Evolutionary conservation across 345 rosid species (phyloP).

Genomic region (Ricinus communis): DNA sequence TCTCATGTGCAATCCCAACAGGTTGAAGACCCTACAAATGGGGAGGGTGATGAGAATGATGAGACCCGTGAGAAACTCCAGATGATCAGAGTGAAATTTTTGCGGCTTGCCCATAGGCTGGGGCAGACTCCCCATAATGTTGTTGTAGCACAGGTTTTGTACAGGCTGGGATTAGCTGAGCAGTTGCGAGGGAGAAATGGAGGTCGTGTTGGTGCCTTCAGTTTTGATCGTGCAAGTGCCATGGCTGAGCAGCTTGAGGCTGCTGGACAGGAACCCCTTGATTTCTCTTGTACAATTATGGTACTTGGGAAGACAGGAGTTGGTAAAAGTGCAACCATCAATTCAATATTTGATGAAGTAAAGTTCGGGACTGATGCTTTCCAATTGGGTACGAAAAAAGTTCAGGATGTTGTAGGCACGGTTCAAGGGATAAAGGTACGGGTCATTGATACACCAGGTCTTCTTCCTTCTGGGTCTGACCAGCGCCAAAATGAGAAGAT

Average conservation of each 20-base stretch:
- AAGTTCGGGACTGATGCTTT: constrained; percentile 88
- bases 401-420: constrained; percentile 92
- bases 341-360: constrained; percentile 92
- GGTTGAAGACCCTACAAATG: constrained; percentile 64
- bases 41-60: constrained; percentile 76
- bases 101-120: constrained; percentile 94
- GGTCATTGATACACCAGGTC: constrained; percentile 98
- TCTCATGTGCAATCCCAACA: constrained; percentile 64
- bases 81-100: constrained; percentile 94
- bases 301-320: constrained; percentile 97
- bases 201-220: constrained; percentile 98
- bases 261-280: constrained; percentile 90
- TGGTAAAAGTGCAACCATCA: constrained; percentile 98
- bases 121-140: constrained; percentile 99
- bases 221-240: constrained; percentile 99
- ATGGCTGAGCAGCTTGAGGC: constrained; percentile 98
- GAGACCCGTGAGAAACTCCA: constrained; percentile 98
- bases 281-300: constrained; percentile 99
- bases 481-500: constrained; percentile 91
- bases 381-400: constrained; percentile 84
- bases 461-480: constrained; percentile 89
- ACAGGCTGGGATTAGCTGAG: constrained; percentile 95
- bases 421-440: constrained; percentile 98
- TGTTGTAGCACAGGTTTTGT: constrained; percentile 97
- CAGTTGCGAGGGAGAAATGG: constrained; percentile 97